phyloP scores from a whole-genome alignment of 768 basidiomycete genomes.

The Mycena polygramma region DNA sequence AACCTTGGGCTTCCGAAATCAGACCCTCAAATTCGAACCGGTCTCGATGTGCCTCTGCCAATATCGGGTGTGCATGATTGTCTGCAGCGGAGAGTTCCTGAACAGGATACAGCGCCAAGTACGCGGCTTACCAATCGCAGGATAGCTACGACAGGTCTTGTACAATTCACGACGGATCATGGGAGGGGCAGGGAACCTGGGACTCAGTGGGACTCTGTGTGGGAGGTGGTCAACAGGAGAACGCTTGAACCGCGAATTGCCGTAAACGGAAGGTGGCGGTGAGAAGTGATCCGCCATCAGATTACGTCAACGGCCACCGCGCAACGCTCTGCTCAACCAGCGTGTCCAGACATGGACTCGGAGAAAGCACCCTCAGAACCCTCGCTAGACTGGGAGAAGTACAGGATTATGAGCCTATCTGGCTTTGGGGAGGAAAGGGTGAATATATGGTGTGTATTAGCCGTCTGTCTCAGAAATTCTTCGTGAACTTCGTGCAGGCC shows the following conservation, averaged over 20 bases:
- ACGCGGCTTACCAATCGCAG: constrained; percentile 11
- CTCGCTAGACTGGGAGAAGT: constrained; percentile 56
- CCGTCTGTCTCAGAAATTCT: constrained; percentile 39
- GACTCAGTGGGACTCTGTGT: no score
- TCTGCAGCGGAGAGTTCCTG: constrained; percentile 70
- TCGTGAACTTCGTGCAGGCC: constrained; percentile 31
- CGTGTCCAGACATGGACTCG: constrained; percentile 10
- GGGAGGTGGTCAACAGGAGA: no score
- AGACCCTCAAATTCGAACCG: constrained; percentile 72
- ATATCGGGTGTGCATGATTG: constrained; percentile 84
- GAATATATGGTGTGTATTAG: constrained; percentile 65
- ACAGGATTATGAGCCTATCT: constrained; percentile 62
- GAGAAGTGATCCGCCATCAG: neutral
- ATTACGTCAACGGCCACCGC: no score
- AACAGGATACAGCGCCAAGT: neutral
- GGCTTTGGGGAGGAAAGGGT: constrained; percentile 73
- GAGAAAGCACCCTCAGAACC: constrained; percentile 22
- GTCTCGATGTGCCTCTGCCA: constrained; percentile 60
- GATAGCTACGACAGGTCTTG: constrained; percentile 18
- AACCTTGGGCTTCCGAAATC: constrained; percentile 68
- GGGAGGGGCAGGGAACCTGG: neutral
- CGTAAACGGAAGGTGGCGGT: neutral
- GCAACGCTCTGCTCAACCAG: neutral
- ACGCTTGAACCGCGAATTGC: neutral
- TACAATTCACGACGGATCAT: constrained; percentile 5